phyloP scores from a whole-genome alignment of 1,139 yeast species.

The Petasospora rhodanensis region DNA sequence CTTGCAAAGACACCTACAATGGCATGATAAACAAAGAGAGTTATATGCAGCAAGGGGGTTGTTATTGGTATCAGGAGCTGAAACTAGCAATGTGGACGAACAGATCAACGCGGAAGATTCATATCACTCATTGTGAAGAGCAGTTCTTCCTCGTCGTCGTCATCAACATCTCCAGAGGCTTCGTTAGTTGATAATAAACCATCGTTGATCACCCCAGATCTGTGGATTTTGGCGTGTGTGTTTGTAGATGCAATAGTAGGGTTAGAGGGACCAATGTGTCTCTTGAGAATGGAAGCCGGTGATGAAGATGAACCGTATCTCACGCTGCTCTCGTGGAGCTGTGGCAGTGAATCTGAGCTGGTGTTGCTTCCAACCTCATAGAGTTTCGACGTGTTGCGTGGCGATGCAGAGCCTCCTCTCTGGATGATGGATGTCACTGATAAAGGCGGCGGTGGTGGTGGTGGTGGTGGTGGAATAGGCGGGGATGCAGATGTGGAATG shows the following conservation, averaged over 20 bases:
- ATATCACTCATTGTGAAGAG: constrained; percentile 89
- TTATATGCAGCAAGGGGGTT: constrained; percentile 10
- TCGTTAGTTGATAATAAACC: too few species aligned
- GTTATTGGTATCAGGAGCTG: constrained; percentile 6
- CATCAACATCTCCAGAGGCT: constrained; percentile 33
- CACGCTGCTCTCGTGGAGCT: constrained; percentile 16
- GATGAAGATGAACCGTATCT: constrained; percentile 20
- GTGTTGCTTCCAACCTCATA: constrained; percentile 28
- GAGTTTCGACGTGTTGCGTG: constrained; percentile 37
- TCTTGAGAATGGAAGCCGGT: constrained; percentile 20
- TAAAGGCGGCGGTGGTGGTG: too few species aligned
- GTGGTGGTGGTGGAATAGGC: constrained; percentile 11
- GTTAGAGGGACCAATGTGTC: constrained; percentile 28
- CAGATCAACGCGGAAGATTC: too few species aligned
- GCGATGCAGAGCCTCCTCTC: too few species aligned
- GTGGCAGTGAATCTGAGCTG: constrained; percentile 22
- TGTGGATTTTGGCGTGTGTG: constrained; percentile 35
- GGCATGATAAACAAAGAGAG: constrained; percentile 44
- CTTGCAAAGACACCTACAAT: constrained; percentile 45
- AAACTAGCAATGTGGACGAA: not conserved
- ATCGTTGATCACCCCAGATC: too few species aligned
- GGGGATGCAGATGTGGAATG: constrained; percentile 21
- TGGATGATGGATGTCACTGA: too few species aligned
- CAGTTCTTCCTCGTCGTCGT: constrained; percentile 76
- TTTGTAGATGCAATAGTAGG: constrained; percentile 35